Base-by-base conservation (phyloP, 495 filamentous ascomycete genomes). In the Neurospora sp. region DNA sequence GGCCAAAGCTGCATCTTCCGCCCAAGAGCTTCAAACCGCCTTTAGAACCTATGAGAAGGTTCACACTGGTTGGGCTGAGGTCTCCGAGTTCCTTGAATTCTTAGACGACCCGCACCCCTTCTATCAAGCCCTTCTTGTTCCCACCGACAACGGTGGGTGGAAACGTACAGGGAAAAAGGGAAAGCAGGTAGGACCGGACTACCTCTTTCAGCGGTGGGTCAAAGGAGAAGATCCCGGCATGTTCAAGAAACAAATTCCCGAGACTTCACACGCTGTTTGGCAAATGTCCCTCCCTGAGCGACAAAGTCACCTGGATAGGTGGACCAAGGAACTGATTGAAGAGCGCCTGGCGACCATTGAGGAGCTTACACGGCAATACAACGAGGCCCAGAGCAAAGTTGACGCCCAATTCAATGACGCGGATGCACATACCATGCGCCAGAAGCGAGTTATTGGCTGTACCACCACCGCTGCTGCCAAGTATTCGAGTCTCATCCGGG, bases 381-480 rank as follows among this genome's bases (percentile, higher is more conserved):
- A 89, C 76, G 72, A 81, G 0, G 78, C 73, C 11, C 80, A 88
- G 39, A 77, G 78, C 3, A 71, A 80, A 12, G 69, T 91, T 0
- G 78, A 81, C 2, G 72, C 77, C 0, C 69, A 87, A 0, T 82
- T 82, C n/a, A 79, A 80, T 7, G 82, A 90, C 68, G 86, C 78
- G 59, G 82, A 83, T 22, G 78, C 81, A 5, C 42, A 82, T 0
- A 83, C 87, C 8, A 75, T 94, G 11, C 76, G 79, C 39, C 71
- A 73, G 1, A 93, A 91, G 75, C 81, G 85, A 8, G 86, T 96
- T 22, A 90, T 96, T 59, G 91, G 85, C 0, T 93, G 91, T 76
- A 95, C 92, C 1, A 94, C 92, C 1, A 94, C 90, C 0, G 91
- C 81, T 4, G 91, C 92, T 0, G 91, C 92, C 4, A 93, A 86